Base-by-base conservation (phyloP, 169 alveolate genomes). In the Sarcocystis neurona region DNA sequence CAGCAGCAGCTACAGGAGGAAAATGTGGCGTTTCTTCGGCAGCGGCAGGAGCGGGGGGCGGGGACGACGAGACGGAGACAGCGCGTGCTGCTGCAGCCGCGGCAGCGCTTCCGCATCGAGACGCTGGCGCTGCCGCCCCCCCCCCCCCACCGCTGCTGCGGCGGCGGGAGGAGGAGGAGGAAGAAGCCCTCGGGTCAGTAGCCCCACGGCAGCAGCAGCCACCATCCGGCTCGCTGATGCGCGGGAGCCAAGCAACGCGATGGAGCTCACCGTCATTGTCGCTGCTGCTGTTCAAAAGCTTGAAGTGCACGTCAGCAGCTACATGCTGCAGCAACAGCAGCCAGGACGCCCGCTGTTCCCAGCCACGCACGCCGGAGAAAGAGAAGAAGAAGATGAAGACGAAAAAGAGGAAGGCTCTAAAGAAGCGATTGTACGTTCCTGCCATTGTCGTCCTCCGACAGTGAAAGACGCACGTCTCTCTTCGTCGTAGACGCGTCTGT, bases 221-320 rank as follows among this genome's bases (percentile, higher is more conserved):
- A 39, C 23, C 56, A 48, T 72, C 1, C 47, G 82, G 10, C 53
- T 72, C 20, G 32, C 34, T 8, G 82, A 72, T 39, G 82, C 82
- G 10, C 58, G 58, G 1, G 58, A 72, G 82, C 82, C 82, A 2
- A 48, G 32, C 34, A 72, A 72, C 18, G 50, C 56, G 43, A 39
- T 72, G 58, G 82, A 72, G 56, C 41, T 72, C 82, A 30, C 23
- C 53, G 82, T 72, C 34, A 32, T 72, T 39, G 39, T 72, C 58
- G 82, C 82, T 1, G 58, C 15, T 4, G 34, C 53, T 1, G n/a
- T n/a, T n/a, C 43, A 72, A 30, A 32, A 39, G 15, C 56, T 72
- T 5, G 82, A 72, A 37, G 27, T 72, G 23, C 6, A n/a, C 34
- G 58, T 72, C n/a, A 53, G 41, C 34, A 39, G 43, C 82, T 72